Conservation (phyloP, 2,329 filamentous ascomycete genomes). For the Fusarium sp. region DNA sequence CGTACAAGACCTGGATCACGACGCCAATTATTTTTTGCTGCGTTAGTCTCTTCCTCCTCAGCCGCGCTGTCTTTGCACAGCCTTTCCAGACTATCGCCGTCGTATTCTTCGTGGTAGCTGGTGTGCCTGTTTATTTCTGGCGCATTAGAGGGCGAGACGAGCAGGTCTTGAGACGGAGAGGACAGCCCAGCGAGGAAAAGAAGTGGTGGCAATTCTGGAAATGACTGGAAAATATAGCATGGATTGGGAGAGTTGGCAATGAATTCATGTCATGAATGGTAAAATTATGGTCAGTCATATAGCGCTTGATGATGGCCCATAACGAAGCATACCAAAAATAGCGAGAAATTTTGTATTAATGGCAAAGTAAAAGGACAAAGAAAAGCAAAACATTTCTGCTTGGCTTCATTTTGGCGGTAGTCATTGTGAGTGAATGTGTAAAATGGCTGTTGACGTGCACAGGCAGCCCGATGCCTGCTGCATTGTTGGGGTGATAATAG, state of each 20-base stretch:
- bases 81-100: slow-evolving; percentile 91
- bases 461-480: neutral
- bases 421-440: neutral
- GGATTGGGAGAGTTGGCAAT: neutral
- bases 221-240: slow-evolving; percentile 22
- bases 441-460: neutral
- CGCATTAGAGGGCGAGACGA: slow-evolving; percentile 75
- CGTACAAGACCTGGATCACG: slow-evolving; percentile 95
- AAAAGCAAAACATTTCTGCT: neutral
- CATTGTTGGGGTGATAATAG: neutral
- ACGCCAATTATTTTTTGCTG: slow-evolving; percentile 99
- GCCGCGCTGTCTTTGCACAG: slow-evolving; percentile 87
- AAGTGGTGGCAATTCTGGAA: slow-evolving; percentile 72
- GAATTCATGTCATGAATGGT: slow-evolving; percentile 7
- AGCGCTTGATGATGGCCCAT: slow-evolving; percentile 10
- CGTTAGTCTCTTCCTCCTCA: slow-evolving; percentile 91
- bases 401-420: neutral
- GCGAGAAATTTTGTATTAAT: slow-evolving; percentile 13
- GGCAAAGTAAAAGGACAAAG: slow-evolving; percentile 16
- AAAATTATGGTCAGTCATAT: neutral
- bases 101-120: slow-evolving; percentile 82
- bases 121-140: slow-evolving; percentile 90
- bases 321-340: slow-evolving; percentile 17
- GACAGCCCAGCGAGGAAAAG: slow-evolving; percentile 45
- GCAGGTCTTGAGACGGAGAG: slow-evolving; percentile 54